These are phyloP conservation scores for Glycine soja DNA, from an alignment of 306 rosid genomes.

Conservation along the genomic window DNA sequence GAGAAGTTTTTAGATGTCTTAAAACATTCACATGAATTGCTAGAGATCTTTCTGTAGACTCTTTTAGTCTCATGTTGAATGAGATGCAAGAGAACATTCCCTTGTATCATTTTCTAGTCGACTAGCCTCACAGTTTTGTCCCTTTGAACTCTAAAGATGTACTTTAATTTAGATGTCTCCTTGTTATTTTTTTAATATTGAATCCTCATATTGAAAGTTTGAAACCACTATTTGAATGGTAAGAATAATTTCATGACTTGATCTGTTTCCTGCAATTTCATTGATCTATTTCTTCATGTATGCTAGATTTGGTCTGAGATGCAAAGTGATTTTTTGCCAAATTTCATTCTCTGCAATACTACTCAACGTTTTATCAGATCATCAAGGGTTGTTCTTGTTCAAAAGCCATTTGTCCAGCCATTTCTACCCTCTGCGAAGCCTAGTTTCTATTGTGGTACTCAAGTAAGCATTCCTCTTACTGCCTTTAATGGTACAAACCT, in stretches of 20 bases:
- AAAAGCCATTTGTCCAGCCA: slow-evolving; percentile 99
- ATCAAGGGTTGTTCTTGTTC: slow-evolving; percentile 80
- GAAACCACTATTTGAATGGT: slow-evolving; percentile 40
- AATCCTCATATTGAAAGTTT: slow-evolving; percentile 17
- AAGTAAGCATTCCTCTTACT: slow-evolving; percentile 60
- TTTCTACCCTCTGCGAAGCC: slow-evolving; percentile 95
- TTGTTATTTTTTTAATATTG: slow-evolving; percentile 24
- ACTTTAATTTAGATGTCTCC: slow-evolving; percentile 26
- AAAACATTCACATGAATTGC: slow-evolving; percentile 84
- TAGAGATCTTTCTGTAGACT: slow-evolving; percentile 80
- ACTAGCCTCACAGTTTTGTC: slow-evolving; percentile 89
- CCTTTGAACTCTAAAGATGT: slow-evolving; percentile 40
- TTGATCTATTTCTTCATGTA: slow-evolving; percentile 49
- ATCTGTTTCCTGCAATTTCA: slow-evolving; percentile 37
- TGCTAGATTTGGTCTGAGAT: slow-evolving; percentile 97
- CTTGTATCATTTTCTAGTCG: slow-evolving; percentile 97
- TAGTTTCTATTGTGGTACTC: slow-evolving; percentile 91
- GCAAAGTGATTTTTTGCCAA: slow-evolving; percentile 95
- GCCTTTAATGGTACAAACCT: slow-evolving; percentile 18
- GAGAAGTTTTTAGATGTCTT: slow-evolving; percentile 85
- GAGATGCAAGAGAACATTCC: slow-evolving; percentile 98
- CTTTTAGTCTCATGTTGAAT: slow-evolving; percentile 85
- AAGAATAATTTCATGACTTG: slow-evolving; percentile 34
- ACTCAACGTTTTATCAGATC: slow-evolving; percentile 93
- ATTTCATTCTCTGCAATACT: slow-evolving; percentile 92